Base-by-base conservation (phyloP, 2,329 filamentous ascomycete genomes). In the Fusarium sp. region DNA sequence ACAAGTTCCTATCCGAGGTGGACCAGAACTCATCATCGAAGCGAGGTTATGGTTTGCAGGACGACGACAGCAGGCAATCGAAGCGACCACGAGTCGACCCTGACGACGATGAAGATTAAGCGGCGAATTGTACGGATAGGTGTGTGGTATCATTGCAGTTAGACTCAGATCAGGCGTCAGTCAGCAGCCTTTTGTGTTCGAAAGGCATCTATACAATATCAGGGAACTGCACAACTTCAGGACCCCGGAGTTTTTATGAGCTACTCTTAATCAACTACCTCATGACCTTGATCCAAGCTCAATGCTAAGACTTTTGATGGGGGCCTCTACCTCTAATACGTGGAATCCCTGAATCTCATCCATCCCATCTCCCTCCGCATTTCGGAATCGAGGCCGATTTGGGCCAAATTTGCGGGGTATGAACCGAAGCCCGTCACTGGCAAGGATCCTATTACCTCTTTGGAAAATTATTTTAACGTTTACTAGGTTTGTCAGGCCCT, bases 1-100 rank as follows among this genome's bases (percentile, higher is more conserved):
- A 96, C 74, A 91, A 91, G 71, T 96, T 99, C 81, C 87, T 99
- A 74, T 90, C 87, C 32, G 93, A 97, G 75, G 93, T 83, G 71
- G 87, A 81, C 76, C 85, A 88, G 75, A 83, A 80, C 54, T 78
- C 80, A n/a, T 80, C 84, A 3, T 83, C 85, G 3, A 92, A 91
- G 78, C 88, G 93, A 74, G 87, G 90, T 32, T 93, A 91, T 73
- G 92, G 91, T 0, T 78, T 95, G 58, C 88, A 92, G 67, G 89
- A 91, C 28, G 83, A 83, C 1, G 87, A 85, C 53, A 83, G 77
- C 38, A 76, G 83, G 65, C 77, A 81, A 73, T 80, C 84, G 45
- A 97, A 97, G 81, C 86, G 91, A 70, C 90, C 90, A 22, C 87
- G 90, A 67, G 86, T 94, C 24, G 91, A 94, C 25, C 56, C 57